Percentiles rank a stretch among this genome's conserved stretches.
These are phyloP conservation scores for Panicum virgatum DNA, from an alignment of 202 grass and related monocot genomes.

Conservation along the genomic window DNA sequence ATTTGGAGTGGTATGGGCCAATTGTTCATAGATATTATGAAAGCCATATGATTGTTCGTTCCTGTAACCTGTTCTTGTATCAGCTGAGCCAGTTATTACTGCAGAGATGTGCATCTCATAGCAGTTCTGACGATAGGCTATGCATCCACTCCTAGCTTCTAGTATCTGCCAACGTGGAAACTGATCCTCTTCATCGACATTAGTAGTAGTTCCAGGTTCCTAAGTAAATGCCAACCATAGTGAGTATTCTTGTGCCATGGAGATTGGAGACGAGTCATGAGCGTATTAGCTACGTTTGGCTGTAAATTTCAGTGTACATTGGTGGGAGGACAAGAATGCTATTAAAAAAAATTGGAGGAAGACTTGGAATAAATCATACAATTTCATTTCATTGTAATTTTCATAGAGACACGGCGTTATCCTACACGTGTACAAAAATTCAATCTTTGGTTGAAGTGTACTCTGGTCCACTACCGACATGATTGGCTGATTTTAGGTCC, in stretches of 20 bases:
- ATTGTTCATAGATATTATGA: background rate
- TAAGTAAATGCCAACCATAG: background rate
- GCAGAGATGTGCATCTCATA: background rate
- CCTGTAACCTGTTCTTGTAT: conserved; percentile 17
- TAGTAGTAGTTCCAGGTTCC: background rate
- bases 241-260: background rate
- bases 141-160: background rate
- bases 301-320: background rate
- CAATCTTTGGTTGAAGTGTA: background rate
- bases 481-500: background rate
- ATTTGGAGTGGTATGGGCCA: background rate
- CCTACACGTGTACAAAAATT: background rate
- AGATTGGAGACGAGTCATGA: background rate
- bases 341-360: background rate
- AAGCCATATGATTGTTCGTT: background rate
- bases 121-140: background rate
- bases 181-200: background rate
- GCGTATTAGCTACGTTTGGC: background rate
- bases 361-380: background rate
- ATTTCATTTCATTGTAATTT: background rate
- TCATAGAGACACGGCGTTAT: background rate
- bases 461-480: background rate
- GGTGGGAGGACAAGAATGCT: background rate
- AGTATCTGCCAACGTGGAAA: background rate
- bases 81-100: background rate